Base-by-base conservation (phyloP, 805 yeast species). In the Candida bentonensis region DNA sequence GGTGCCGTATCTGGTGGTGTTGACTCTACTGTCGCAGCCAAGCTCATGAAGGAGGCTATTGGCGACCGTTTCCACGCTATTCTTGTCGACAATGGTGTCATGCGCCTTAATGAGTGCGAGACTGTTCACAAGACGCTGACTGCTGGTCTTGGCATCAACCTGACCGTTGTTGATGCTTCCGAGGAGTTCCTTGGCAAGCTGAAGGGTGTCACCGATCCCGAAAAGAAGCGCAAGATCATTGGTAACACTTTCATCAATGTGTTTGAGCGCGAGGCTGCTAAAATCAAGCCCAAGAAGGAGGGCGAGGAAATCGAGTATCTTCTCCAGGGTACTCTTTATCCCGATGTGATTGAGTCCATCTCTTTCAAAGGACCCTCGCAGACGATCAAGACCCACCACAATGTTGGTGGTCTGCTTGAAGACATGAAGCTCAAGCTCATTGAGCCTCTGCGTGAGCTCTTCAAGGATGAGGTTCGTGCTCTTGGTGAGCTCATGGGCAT, bases 1-100 rank as follows among this genome's bases (percentile, higher is more conserved):
- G 98, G 98, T 68, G 98, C 98, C 45, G 98, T 92, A 52, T 86
- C 96, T 44, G 98, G 98, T 59, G 98, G 98, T 72, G 98, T 92
- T 51, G 98, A 92, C 68, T 92, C 98, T 43, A 92, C 98, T 42
- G 98, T 92, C 49, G 98, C 96, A 53, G 96, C 98, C 52, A 92
- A 89, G 73, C 75, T 92, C 62, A 82, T 92, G 95, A 81, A 86
- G 52, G 96, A 84, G 70, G 98, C 98, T 53, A 92, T 92, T 65
- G 98, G 98, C 61, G 92, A 85, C 59, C 78, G 98, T 64, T 92
- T 92, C 82, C 98, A 92, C 60, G 98, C 98, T 47, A 88, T 92
- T 58, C 76, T 86, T 60, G 98, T 92, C 51, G 98, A 92, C 66
- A 92, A 92, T 63, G 98, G 98, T 67, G 92, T 92, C 61, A 81